A percentile compares a stretch with the other conserved stretches of the same genome.
Evolutionary conservation across 495 filamentous ascomycete genomes (phyloP).

Genomic region (Wilcoxina mikolae): DNA sequence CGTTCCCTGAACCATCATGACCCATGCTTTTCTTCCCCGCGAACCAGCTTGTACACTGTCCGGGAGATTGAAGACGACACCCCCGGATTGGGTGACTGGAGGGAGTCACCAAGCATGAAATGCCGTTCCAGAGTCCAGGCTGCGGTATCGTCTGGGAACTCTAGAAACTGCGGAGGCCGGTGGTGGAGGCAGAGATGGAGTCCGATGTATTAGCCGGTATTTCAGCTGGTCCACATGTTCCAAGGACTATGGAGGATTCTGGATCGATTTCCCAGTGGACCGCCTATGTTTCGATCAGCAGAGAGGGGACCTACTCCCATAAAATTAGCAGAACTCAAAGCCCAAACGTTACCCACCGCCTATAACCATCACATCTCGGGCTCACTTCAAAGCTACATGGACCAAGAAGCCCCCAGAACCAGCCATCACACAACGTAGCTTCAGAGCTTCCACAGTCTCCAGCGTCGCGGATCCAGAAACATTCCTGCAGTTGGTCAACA

Average conservation of each 20-base stretch:
- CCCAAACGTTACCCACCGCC: constrained; percentile 62
- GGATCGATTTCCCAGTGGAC: constrained; percentile 59
- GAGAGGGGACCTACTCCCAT: no score
- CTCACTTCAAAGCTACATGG: constrained; percentile 61
- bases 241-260: constrained; percentile 43
- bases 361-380: constrained; percentile 54
- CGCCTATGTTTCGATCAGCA: constrained; percentile 51
- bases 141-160: constrained; percentile 50
- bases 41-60: no score
- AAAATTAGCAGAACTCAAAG: constrained; percentile 52
- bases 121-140: constrained; percentile 49
- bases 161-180: constrained; percentile 44
- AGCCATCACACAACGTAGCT: no score
- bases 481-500: no score
- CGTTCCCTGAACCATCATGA: no score
- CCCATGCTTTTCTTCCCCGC: no score
- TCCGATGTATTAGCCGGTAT: constrained; percentile 47
- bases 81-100: constrained; percentile 31
- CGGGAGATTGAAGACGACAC: constrained; percentile 24
- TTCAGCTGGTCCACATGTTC: constrained; percentile 47
- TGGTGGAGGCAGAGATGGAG: constrained; percentile 34
- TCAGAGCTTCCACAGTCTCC: no score
- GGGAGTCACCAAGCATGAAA: constrained; percentile 47
- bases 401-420: no score
- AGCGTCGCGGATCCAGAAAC: no score